Conservation (phyloP, 164 flowering plant genomes). For the Annona squamosa region DNA sequence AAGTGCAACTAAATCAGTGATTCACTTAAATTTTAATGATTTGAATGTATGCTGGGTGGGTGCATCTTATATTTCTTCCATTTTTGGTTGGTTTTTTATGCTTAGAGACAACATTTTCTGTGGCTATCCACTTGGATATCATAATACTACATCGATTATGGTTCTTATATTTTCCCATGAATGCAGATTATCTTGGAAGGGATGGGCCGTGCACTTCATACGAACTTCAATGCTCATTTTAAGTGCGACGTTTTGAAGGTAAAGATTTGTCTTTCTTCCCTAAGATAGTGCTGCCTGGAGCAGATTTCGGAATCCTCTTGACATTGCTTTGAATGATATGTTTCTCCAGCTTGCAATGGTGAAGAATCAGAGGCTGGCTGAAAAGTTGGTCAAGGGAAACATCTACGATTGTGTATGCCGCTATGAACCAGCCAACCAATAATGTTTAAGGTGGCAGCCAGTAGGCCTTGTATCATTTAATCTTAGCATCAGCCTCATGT, state of each 20-base stretch:
- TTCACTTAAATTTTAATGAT: not conserved
- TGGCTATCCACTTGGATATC: not conserved
- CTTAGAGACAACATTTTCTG: not conserved
- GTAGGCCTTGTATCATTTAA: too few species aligned
- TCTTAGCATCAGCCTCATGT: too few species aligned
- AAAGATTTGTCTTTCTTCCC: conserved; percentile 3
- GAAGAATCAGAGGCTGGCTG: conserved; percentile 97
- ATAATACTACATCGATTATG: not conserved
- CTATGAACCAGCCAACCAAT: conserved; percentile 50
- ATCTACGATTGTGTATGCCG: conserved; percentile 91
- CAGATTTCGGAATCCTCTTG: not conserved
- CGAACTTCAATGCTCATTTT: conserved; percentile 88
- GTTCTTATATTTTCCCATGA: not conserved
- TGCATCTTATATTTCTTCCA: not conserved
- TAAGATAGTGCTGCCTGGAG: not conserved
- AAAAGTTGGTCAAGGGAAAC: conserved; percentile 78
- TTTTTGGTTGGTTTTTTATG: not conserved
- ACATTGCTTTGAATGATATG: not conserved
- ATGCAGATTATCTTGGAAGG: conserved; percentile 92
- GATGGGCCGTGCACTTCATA: conserved; percentile 96
- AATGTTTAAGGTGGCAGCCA: not conserved
- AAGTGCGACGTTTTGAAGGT: conserved; percentile 93
- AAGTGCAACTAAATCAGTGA: not conserved
- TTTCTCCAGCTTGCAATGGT: conserved; percentile 94
- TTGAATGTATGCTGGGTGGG: not conserved